Evolutionary conservation across 1,284 basidiomycete species (phyloP).

Genomic region (Salmacisia buchloeana): DNA sequence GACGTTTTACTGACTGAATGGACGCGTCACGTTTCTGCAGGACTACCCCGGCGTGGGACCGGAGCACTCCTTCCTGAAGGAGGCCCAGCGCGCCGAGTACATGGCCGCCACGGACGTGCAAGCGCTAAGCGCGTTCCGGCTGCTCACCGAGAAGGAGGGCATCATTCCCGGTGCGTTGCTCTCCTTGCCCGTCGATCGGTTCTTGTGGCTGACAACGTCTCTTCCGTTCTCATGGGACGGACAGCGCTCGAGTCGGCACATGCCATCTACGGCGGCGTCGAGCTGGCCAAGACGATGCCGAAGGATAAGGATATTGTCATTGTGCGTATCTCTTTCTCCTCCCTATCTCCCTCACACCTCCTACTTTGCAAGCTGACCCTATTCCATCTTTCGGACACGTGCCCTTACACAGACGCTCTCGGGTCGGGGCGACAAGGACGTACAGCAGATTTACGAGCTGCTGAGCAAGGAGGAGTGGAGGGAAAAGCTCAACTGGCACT

Average conservation of each 20-base stretch:
- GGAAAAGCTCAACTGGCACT: constrained; percentile 39
- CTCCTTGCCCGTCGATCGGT: background rate
- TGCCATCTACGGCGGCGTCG: constrained; percentile 85
- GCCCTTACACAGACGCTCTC: constrained; percentile 23
- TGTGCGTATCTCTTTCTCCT: background rate
- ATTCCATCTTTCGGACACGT: background rate
- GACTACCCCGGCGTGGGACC: constrained; percentile 73
- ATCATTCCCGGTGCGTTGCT: constrained; percentile 79
- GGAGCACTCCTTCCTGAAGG: constrained; percentile 94
- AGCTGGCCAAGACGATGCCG: constrained; percentile 74
- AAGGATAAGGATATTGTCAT: constrained; percentile 85
- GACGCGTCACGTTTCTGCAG: constrained; percentile 17
- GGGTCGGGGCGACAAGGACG: constrained; percentile 89
- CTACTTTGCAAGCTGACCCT: background rate
- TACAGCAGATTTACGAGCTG: constrained; percentile 75
- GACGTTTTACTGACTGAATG: too few species aligned
- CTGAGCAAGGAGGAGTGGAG: constrained; percentile 43
- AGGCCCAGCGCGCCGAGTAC: constrained; percentile 87
- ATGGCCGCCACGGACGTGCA: constrained; percentile 87
- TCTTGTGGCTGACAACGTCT: background rate
- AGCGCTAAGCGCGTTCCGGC: constrained; percentile 83
- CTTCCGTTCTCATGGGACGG: constrained; percentile 40
- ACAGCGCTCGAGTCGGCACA: constrained; percentile 86
- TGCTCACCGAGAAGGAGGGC: constrained; percentile 85
- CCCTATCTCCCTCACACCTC: background rate